Base-by-base conservation (phyloP, 2,329 filamentous ascomycete species). In the Penicillium janthinellum region DNA sequence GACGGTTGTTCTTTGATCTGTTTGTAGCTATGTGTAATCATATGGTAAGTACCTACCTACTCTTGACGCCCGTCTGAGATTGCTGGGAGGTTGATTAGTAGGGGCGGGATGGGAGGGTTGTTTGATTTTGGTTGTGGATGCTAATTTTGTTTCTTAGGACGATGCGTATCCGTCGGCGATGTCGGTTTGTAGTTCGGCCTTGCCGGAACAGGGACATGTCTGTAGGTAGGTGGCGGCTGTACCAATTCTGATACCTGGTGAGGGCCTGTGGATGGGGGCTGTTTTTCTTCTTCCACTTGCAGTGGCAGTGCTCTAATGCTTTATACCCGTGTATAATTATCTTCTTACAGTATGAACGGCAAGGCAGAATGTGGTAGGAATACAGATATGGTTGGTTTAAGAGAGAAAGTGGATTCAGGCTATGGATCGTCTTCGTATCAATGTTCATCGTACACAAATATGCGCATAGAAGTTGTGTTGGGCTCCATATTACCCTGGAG, bases 11-110 rank as follows among this genome's bases (percentile, higher is more conserved):
- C 81, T 97, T 96, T 73, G 93, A 96, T 73, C 82, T 96, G 47
- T 97, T 96, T 74, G 93, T 96, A 53, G 92, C 93, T 17, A 86
- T 96, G 78, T 92, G 90, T 78, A 96, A 96, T 74, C 91, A 96
- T 73, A 90, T 96, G 72, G 91, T 83, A 87, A 74, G 89, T 77
- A 11, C 20, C 14, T 5, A 5, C 25, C 5, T 15, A 8, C 28
- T 12, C 31, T 35, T 35, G 15, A 14, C 10, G 12, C 8, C 11
- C 14, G 12, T 15, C 25, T 25, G 25, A 25, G 25, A 25, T 25
- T 25, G 25, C 25, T 25, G 25, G 25, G 25, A 5, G 25, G 25
- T 4, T 25, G 25, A 25, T 25, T 25, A 4, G 25, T 25, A 5
- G 20, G 20, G 20, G 20, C 20, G 25, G 25, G 25, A 25, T 25